Conservation (phyloP, 2,329 filamentous ascomycete genomes). For the Aspergillus ibericus region DNA sequence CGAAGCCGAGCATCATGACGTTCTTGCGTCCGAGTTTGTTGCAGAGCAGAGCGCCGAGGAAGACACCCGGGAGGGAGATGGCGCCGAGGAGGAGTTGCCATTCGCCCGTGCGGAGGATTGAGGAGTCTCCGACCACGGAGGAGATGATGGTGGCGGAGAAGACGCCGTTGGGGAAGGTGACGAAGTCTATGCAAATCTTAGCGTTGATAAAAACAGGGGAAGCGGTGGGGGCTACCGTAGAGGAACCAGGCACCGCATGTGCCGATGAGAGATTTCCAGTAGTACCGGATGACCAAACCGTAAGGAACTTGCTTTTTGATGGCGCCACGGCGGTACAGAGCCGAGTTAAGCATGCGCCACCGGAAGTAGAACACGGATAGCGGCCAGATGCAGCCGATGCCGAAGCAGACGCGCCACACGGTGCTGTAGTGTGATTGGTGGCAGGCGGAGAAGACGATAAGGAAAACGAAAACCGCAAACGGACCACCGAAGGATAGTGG, state of each 20-base stretch:
- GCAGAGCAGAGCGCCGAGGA: conserved; percentile 3
- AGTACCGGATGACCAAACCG: neutral
- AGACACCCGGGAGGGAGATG: conserved; percentile 1
- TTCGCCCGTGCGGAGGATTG: neutral
- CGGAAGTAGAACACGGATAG: conserved; percentile 6
- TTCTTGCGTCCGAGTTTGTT: conserved; percentile 3
- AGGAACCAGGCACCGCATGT: conserved; percentile 6
- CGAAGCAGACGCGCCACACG: conserved; percentile 5
- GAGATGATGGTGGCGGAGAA: conserved; percentile 3
- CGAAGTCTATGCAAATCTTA: too few species aligned
- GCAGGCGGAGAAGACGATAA: conserved; percentile 4
- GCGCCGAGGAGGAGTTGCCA: conserved; percentile 3
- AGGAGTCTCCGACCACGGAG: neutral
- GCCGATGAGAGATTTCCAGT: conserved; percentile 4
- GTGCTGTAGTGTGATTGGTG: conserved; percentile 4
- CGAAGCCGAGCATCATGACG: conserved; percentile 4
- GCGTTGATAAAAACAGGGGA: too few species aligned
- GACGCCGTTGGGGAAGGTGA: conserved; percentile 6
- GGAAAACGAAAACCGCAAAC: neutral
- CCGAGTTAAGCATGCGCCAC: conserved; percentile 5
- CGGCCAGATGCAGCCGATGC: conserved; percentile 5
- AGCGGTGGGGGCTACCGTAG: neutral
- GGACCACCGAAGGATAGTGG: conserved; percentile 1
- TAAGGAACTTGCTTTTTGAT: conserved; percentile 3
- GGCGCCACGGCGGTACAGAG: conserved; percentile 4